Evolutionary conservation across 768 basidiomycete genomes (phyloP).

Genomic region (Suillus sp.): DNA sequence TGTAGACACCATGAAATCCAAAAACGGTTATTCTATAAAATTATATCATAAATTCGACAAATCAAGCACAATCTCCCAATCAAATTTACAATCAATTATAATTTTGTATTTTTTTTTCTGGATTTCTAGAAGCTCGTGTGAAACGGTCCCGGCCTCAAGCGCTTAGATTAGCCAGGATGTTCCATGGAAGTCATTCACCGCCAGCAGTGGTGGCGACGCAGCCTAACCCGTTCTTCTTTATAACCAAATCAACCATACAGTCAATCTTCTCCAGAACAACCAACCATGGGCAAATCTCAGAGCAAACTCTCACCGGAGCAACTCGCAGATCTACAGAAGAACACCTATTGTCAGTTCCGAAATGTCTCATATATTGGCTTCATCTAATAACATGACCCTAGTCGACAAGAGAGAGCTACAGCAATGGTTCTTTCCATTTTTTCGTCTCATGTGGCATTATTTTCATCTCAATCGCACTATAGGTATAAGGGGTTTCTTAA

Average conservation of each 20-base stretch:
- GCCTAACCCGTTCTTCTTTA: slow-evolving; percentile 1
- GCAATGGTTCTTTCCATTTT: slow-evolving; percentile 66
- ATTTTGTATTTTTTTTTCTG: not conserved
- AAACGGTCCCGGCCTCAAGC: not conserved
- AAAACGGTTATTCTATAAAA: slow-evolving; percentile 9
- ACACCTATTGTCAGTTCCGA: slow-evolving; percentile 82
- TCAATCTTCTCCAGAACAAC: slow-evolving; percentile 21
- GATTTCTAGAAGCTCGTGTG: slow-evolving; percentile 14
- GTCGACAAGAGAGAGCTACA: slow-evolving; percentile 97
- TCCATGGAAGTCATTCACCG: slow-evolving; percentile 6
- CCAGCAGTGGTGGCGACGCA: slow-evolving; percentile 3
- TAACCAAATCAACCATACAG: not conserved
- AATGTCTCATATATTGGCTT: slow-evolving; percentile 18
- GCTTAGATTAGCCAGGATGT: slow-evolving; percentile 11
- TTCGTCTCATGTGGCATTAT: slow-evolving; percentile 13
- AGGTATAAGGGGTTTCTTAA: slow-evolving; percentile 99
- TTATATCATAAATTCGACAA: not conserved
- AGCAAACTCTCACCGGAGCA: slow-evolving; percentile 94
- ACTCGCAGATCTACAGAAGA: slow-evolving; percentile 93
- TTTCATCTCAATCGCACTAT: slow-evolving; percentile 14
- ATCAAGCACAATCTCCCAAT: slow-evolving; percentile 1
- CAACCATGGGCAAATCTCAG: slow-evolving; percentile 92
- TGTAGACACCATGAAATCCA: slow-evolving; percentile 6
- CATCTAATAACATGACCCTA: slow-evolving; percentile 35
- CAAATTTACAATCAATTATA: not conserved